Evolutionary conservation across 345 rosid species (phyloP).

Genomic region (Raphanus raphanistrum): DNA sequence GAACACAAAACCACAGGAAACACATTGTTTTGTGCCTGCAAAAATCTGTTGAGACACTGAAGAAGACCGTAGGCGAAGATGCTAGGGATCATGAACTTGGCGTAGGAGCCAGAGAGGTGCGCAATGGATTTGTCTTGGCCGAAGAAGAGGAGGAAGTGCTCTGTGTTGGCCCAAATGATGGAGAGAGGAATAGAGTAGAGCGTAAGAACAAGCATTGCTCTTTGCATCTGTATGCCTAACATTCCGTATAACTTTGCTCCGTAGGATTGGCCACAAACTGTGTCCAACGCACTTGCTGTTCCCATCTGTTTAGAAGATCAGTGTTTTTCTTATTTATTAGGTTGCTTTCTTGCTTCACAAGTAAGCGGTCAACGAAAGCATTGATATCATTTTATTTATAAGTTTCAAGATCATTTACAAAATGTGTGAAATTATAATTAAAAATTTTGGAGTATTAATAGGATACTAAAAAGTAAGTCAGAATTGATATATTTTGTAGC

Average conservation of each 20-base stretch:
- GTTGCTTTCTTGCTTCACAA: constrained; percentile 11
- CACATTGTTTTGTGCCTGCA: constrained; percentile 61
- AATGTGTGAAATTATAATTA: background rate
- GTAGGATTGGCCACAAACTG: constrained; percentile 66
- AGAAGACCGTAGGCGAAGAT: constrained; percentile 56
- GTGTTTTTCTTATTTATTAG: background rate
- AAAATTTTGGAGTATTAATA: background rate
- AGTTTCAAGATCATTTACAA: background rate
- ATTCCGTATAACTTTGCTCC: constrained; percentile 68
- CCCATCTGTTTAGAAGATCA: constrained; percentile 45
- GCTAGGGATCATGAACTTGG: constrained; percentile 62
- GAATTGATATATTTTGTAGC: background rate
- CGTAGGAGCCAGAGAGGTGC: constrained; percentile 36
- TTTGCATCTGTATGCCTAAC: constrained; percentile 64
- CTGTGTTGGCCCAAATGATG: constrained; percentile 54
- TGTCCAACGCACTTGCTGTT: constrained; percentile 70
- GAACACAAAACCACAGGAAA: constrained; percentile 43
- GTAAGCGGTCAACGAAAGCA: background rate
- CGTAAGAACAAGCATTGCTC: constrained; percentile 62
- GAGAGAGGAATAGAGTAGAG: constrained; percentile 53
- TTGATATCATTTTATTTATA: background rate
- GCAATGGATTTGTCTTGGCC: constrained; percentile 43
- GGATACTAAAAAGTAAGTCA: background rate
- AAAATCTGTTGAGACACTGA: constrained; percentile 62
- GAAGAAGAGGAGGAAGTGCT: constrained; percentile 42